These are phyloP conservation scores for Phyllosticta capitalensis DNA, from an alignment of 2,329 filamentous ascomycete species.

Conservation along the genomic window DNA sequence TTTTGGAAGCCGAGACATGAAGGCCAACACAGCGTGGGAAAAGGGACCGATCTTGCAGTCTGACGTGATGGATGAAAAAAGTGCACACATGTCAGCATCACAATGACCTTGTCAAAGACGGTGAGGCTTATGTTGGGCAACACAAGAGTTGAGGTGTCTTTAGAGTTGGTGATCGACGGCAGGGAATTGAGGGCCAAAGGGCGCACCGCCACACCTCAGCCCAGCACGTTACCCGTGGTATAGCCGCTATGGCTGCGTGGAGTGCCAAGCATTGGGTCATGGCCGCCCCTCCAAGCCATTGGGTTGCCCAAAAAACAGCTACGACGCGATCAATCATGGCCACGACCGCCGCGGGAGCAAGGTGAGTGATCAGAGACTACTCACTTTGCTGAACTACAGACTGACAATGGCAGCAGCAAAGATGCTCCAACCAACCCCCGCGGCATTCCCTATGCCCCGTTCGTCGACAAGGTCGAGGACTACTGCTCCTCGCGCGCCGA, in stretches of 20 bases:
- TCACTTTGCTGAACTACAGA: neutral
- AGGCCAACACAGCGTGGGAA: neutral
- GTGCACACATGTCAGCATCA: neutral
- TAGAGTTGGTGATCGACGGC: neutral
- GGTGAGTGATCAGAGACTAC: slow-evolving; percentile 14
- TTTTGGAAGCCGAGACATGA: neutral
- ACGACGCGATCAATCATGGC: slow-evolving; percentile 18
- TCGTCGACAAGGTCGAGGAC: slow-evolving; percentile 82
- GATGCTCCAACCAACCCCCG: slow-evolving; percentile 60
- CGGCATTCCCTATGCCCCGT: slow-evolving; percentile 74
- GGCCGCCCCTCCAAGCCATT: slow-evolving; percentile 9
- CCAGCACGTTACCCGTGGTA: neutral
- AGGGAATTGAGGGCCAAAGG: neutral
- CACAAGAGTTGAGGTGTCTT: neutral
- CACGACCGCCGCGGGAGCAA: slow-evolving; percentile 17
- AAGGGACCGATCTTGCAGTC: neutral
- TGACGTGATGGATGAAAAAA: neutral
- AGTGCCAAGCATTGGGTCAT: neutral
- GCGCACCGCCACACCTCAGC: neutral
- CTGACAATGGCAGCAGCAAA: slow-evolving; percentile 22
- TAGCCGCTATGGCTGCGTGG: neutral
- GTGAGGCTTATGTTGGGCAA: neutral
- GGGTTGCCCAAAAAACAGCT: neutral
- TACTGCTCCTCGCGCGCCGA: slow-evolving; percentile 71
- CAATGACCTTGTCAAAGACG: neutral